Evolutionary conservation across 2,329 filamentous ascomycete species (phyloP).

Genomic region (Pyrenochaeta sp.): DNA sequence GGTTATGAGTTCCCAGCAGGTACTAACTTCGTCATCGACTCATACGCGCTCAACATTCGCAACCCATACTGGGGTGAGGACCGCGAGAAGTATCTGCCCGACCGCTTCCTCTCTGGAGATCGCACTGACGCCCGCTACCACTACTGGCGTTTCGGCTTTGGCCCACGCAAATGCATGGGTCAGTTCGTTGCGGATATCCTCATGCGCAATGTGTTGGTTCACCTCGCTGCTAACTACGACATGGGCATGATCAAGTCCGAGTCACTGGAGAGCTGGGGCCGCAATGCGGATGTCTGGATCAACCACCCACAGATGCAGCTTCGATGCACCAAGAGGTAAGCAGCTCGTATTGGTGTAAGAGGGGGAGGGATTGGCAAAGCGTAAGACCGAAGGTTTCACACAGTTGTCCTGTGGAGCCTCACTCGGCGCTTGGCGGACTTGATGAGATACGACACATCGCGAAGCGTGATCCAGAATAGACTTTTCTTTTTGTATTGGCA

Average conservation of each 20-base stretch:
- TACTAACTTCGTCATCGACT: slow-evolving; percentile 54
- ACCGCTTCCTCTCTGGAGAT: slow-evolving; percentile 10
- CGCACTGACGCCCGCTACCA: slow-evolving; percentile 39
- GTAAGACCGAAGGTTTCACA: slow-evolving; percentile 4
- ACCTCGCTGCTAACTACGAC: slow-evolving; percentile 2
- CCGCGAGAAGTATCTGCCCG: slow-evolving; percentile 42
- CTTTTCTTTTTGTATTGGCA: not conserved
- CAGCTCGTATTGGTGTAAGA: too few relatives aligned
- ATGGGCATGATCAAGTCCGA: slow-evolving; percentile 2
- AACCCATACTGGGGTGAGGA: slow-evolving; percentile 53
- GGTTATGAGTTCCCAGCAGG: slow-evolving; percentile 37
- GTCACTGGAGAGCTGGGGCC: slow-evolving; percentile 1
- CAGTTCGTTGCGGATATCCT: slow-evolving; percentile 48
- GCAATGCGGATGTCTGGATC: slow-evolving; percentile 2
- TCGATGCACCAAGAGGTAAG: slow-evolving; percentile 3
- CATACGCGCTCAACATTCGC: slow-evolving; percentile 53
- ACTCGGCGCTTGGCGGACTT: slow-evolving; percentile 2
- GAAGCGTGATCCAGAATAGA: not conserved
- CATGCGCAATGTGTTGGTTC: slow-evolving; percentile 6
- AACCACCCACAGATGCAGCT: slow-evolving; percentile 3
- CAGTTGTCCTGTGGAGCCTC: slow-evolving; percentile 1
- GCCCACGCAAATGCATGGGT: slow-evolving; percentile 54
- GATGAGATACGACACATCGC: too few relatives aligned
- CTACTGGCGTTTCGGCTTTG: slow-evolving; percentile 56
- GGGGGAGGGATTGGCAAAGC: not conserved